Evolutionary conservation across 169 alveolate genomes (phyloP), one percentile per base, ranked within the genome.

Genomic region (Cyclospora cayetanensis): DNA sequence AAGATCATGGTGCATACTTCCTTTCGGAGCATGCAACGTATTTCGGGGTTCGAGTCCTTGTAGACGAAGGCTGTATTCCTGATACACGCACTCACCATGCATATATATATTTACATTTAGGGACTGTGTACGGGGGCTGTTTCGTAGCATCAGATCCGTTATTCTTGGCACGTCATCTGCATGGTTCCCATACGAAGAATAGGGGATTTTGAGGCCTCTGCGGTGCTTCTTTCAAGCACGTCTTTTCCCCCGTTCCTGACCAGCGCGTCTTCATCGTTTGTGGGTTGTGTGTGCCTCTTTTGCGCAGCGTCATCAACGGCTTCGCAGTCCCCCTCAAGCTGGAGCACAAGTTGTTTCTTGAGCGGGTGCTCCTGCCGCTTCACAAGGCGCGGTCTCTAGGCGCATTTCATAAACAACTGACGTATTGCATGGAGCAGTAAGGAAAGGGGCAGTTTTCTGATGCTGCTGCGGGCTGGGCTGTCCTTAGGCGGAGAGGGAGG

Each of bases 281-380:
- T 66, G 35, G 7, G 9, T 7, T 66, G n/a, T n/a, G n/a, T 5
- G 12, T 5, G 9, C 27, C n/a, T 5, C 7, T 25, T 39, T 5
- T 79, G 18, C 43, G 34, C 84, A 91, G 97, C 87, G 98, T 98
- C 92, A 98, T 99, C 82, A 95, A 97, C 91, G 99, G 99, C 29
- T 99, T 98, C 90, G 99, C 99, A 3, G 97, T 99, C 35, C 99
- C 99, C 25, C 96, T 99, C 50, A 97, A 99, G 95, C 99, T 97
- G 91, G 99, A 99, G 94, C 99, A 98, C 95, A 98, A 98, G 90
- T 95, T 97, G 31, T 99, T 98, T 97, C 96, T 99, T 94, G 98
- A 98, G 94, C 97, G 97, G 66, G 97, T 98, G 18, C 96, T 99
- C 72, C 96, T 98, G 42, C 99, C 99, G 37, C 97, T 99, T 43